Percentiles rank a stretch among this genome's conserved stretches.
These are phyloP conservation scores for Casuarina equisetifolia DNA, from an alignment of 306 rosid genomes.

Conservation along the genomic window DNA sequence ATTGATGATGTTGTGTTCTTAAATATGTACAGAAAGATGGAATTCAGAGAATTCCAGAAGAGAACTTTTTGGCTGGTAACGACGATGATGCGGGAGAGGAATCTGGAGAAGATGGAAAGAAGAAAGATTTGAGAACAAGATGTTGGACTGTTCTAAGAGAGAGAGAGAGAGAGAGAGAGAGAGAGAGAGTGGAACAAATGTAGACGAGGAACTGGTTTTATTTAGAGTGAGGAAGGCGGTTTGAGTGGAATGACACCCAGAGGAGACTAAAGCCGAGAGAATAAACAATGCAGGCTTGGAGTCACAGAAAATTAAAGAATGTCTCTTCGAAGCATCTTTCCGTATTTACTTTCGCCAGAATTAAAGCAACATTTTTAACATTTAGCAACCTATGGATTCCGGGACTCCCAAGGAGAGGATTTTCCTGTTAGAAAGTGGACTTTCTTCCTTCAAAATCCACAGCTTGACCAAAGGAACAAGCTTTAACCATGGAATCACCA, in stretches of 20 bases:
- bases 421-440: background rate
- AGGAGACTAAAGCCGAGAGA: constrained; percentile 25
- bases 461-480: background rate
- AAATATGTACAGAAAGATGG: constrained; percentile 50
- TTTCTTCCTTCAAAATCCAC: background rate
- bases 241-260: constrained; percentile 51
- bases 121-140: constrained; percentile 38
- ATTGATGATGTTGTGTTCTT: constrained; percentile 53
- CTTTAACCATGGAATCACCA: background rate
- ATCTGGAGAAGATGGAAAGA: constrained; percentile 12
- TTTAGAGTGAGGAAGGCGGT: constrained; percentile 36
- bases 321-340: constrained; percentile 22
- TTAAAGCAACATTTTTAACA: constrained; percentile 7
- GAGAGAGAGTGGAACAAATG: constrained; percentile 31
- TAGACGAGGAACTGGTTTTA: constrained; percentile 43
- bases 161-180: constrained; percentile 21
- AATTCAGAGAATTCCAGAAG: constrained; percentile 17
- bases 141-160: constrained; percentile 28
- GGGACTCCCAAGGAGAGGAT: constrained; percentile 11
- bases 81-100: constrained; percentile 9
- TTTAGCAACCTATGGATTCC: background rate
- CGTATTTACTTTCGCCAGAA: constrained; percentile 7
- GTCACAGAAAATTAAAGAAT: constrained; percentile 51
- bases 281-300: constrained; percentile 30
- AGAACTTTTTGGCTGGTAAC: constrained; percentile 8